phyloP scores from a whole-genome alignment of 2,329 filamentous ascomycete genomes.

The Pyrenochaeta sp. region DNA sequence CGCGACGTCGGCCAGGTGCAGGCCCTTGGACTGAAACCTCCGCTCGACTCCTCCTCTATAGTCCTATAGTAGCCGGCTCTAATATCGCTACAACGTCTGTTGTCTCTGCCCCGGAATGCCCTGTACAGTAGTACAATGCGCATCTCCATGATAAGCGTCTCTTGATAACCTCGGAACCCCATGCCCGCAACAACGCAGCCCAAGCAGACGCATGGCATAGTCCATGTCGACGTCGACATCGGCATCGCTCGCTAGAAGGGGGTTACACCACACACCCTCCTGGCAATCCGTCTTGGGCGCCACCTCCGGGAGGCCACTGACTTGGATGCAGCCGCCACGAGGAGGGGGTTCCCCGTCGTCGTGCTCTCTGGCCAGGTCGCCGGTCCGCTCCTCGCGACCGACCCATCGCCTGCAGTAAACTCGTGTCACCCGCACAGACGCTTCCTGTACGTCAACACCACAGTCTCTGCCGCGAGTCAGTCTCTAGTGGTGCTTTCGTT shows the following conservation, averaged over 20 bases:
- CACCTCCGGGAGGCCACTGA: not conserved
- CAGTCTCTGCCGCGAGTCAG: not conserved
- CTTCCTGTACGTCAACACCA: not conserved
- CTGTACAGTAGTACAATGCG: not conserved
- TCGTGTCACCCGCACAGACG: not conserved
- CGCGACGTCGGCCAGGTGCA: conserved; percentile 11
- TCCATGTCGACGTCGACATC: too few relatives aligned
- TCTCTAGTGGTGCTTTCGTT: not conserved
- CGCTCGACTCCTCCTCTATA: conserved; percentile 7
- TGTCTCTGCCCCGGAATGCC: conserved; percentile 18
- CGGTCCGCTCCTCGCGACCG: conserved; percentile 2
- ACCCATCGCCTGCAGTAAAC: not conserved
- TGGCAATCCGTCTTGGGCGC: not conserved
- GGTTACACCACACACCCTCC: not conserved
- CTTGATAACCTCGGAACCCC: not conserved
- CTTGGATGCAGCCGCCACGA: not conserved
- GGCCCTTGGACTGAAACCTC: conserved; percentile 21
- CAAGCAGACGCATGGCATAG: not conserved
- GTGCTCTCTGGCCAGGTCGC: not conserved
- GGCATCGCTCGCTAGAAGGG: too few relatives aligned
- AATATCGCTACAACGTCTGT: conserved; percentile 17
- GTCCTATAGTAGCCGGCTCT: conserved; percentile 6
- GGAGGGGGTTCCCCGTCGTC: not conserved
- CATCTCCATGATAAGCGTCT: too few relatives aligned
- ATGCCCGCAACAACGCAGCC: not conserved